phyloP scores from a whole-genome alignment of 2,329 filamentous ascomycete genomes.

The Nemania sp. region DNA sequence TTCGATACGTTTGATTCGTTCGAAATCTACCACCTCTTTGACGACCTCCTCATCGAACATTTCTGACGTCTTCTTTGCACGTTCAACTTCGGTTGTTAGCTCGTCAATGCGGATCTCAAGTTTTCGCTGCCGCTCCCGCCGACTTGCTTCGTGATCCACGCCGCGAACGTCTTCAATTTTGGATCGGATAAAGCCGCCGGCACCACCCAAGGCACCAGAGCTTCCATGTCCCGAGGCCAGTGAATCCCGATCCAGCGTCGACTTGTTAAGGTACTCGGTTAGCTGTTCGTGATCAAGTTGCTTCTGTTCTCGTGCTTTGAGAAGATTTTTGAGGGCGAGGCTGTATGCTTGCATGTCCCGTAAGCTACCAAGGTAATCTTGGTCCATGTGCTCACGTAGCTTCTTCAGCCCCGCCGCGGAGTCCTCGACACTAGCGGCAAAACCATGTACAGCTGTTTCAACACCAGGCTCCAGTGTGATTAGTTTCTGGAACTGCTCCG shows the following conservation, averaged over 20 bases:
- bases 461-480: slow-evolving; percentile 90
- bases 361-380: slow-evolving; percentile 92
- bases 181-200: slow-evolving; percentile 86
- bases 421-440: slow-evolving; percentile 87
- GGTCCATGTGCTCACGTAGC: slow-evolving; percentile 93
- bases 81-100: slow-evolving; percentile 88
- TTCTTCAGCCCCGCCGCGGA: slow-evolving; percentile 80
- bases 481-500: slow-evolving; percentile 94
- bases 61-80: slow-evolving; percentile 86
- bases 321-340: slow-evolving; percentile 83
- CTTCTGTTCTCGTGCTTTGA: slow-evolving; percentile 96
- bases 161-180: slow-evolving; percentile 98
- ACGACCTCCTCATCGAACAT: slow-evolving; percentile 97
- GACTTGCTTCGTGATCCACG: slow-evolving; percentile 93
- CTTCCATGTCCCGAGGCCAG: slow-evolving; percentile 70
- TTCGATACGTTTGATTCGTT: slow-evolving; percentile 94
- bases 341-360: slow-evolving; percentile 97
- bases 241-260: slow-evolving; percentile 84
- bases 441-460: slow-evolving; percentile 83
- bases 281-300: slow-evolving; percentile 97
- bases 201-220: slow-evolving; percentile 72
- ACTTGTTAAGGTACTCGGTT: slow-evolving; percentile 94
- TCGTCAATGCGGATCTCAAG: slow-evolving; percentile 94
- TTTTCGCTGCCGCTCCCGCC: slow-evolving; percentile 87
- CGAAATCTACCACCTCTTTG: slow-evolving; percentile 91